A percentile compares a stretch with the other conserved stretches of the same genome.
phyloP scores from a whole-genome alignment of 331 rosid genomes.

The Pyrus hybrid region DNA sequence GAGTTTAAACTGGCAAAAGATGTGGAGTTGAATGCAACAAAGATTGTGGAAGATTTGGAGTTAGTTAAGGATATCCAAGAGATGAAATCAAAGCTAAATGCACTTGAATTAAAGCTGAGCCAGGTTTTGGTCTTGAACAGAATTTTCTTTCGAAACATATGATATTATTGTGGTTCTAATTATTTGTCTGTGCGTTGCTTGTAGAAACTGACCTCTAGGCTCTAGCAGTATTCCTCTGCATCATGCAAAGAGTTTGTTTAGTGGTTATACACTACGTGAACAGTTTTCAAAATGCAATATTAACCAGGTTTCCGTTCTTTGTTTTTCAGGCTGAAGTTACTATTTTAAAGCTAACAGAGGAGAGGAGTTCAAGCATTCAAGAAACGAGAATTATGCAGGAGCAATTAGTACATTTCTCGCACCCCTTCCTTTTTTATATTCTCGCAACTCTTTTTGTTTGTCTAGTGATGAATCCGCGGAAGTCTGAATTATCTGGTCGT shows the following conservation, averaged over 20 bases:
- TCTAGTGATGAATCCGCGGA: background rate
- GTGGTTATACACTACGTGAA: background rate
- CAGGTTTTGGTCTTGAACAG: constrained; percentile 49
- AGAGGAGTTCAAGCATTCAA: constrained; percentile 58
- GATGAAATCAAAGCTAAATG: constrained; percentile 61
- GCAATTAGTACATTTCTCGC: constrained; percentile 45
- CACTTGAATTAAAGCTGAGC: constrained; percentile 65
- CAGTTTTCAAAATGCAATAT: background rate
- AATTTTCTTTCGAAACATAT: background rate
- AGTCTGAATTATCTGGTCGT: background rate
- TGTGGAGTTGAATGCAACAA: background rate
- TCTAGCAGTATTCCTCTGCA: background rate
- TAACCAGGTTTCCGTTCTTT: background rate
- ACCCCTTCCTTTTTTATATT: constrained; percentile 1
- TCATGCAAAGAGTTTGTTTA: background rate
- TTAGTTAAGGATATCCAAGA: constrained; percentile 53
- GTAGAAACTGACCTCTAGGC: constrained; percentile 4
- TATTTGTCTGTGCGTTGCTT: constrained; percentile 7
- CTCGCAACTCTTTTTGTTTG: background rate
- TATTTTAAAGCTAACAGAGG: constrained; percentile 64
- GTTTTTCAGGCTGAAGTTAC: constrained; percentile 62
- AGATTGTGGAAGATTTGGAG: constrained; percentile 11
- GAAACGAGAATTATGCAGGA: constrained; percentile 47
- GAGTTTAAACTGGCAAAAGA: constrained; percentile 12
- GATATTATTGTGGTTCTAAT: constrained; percentile 9